These are phyloP conservation scores for Austroboletus niveus DNA, from an alignment of 1,284 basidiomycete species.

Conservation along the genomic window DNA sequence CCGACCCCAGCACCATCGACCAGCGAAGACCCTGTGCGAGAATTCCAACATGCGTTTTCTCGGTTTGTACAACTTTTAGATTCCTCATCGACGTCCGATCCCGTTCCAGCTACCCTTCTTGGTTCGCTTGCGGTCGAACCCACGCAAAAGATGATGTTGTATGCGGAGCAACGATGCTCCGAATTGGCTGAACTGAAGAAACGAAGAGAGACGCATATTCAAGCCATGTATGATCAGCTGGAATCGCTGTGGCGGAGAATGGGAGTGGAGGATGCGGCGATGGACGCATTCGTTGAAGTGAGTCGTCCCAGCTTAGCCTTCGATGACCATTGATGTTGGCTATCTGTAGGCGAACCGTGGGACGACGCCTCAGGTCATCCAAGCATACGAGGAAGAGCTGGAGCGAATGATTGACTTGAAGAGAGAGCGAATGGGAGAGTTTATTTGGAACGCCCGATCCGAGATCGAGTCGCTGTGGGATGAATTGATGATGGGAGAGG, in stretches of 20 bases:
- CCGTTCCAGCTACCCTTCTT: conserved; percentile 39
- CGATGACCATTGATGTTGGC: background rate
- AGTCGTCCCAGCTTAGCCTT: conserved; percentile 14
- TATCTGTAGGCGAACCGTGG: conserved; percentile 53
- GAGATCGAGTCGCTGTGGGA: conserved; percentile 87
- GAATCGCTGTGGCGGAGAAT: conserved; percentile 80
- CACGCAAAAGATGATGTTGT: conserved; percentile 58
- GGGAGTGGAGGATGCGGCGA: conserved; percentile 67
- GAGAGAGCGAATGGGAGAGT: conserved; percentile 82
- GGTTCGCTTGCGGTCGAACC: conserved; percentile 61
- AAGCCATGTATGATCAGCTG: conserved; percentile 83
- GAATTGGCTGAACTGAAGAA: conserved; percentile 71
- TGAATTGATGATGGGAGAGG: conserved; percentile 80
- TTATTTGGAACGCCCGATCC: conserved; percentile 79
- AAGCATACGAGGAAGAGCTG: conserved; percentile 86
- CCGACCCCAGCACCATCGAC: conserved; percentile 21
- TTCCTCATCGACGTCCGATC: conserved; percentile 47
- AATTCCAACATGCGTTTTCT: conserved; percentile 59
- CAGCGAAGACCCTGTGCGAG: conserved; percentile 24
- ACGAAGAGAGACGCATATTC: conserved; percentile 72
- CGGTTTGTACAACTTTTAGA: conserved; percentile 62
- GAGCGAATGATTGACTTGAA: conserved; percentile 89
- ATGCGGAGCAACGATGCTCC: conserved; percentile 55
- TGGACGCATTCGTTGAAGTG: conserved; percentile 80
- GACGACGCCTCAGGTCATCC: conserved; percentile 69